Evolutionary conservation across 805 yeast species (phyloP).

Genomic region (Spathaspora sp.): DNA sequence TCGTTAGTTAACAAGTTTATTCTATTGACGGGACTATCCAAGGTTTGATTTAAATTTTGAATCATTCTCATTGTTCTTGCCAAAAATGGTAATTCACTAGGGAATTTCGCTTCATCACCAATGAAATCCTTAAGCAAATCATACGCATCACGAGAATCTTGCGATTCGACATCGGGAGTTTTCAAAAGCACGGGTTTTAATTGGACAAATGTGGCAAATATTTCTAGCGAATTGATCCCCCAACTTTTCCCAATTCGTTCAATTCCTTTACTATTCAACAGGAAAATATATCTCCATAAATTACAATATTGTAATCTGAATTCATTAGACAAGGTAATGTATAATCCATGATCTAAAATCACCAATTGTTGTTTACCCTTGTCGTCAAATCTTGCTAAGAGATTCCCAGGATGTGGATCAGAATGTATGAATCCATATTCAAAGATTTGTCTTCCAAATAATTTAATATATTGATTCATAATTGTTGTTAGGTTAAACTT

Average conservation of each 20-base stretch:
- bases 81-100: slow-evolving; percentile 60
- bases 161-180: slow-evolving; percentile 11
- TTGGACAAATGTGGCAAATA: slow-evolving; percentile 55
- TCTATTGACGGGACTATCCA: slow-evolving; percentile 74
- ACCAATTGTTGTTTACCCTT: slow-evolving; percentile 53
- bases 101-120: slow-evolving; percentile 62
- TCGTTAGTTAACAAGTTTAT: slow-evolving; percentile 58
- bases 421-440: slow-evolving; percentile 67
- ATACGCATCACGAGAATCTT: slow-evolving; percentile 34
- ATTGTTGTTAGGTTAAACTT: slow-evolving; percentile 37
- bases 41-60: slow-evolving; percentile 61
- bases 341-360: slow-evolving; percentile 72
- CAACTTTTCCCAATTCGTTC: slow-evolving; percentile 49
- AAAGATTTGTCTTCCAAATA: slow-evolving; percentile 58
- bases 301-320: slow-evolving; percentile 55
- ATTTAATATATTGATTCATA: slow-evolving; percentile 48
- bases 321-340: slow-evolving; percentile 47
- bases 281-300: slow-evolving; percentile 62
- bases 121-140: slow-evolving; percentile 54
- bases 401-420: slow-evolving; percentile 82
- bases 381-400: slow-evolving; percentile 46
- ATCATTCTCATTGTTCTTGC: slow-evolving; percentile 73
- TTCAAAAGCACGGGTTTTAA: slow-evolving; percentile 41
- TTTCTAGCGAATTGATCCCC: slow-evolving; percentile 68
- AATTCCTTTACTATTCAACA: slow-evolving; percentile 46